Percentiles rank a stretch among this genome's conserved stretches.
Conservation (phyloP, 1,284 basidiomycete genomes). For the Leccinum pachyderme region DNA sequence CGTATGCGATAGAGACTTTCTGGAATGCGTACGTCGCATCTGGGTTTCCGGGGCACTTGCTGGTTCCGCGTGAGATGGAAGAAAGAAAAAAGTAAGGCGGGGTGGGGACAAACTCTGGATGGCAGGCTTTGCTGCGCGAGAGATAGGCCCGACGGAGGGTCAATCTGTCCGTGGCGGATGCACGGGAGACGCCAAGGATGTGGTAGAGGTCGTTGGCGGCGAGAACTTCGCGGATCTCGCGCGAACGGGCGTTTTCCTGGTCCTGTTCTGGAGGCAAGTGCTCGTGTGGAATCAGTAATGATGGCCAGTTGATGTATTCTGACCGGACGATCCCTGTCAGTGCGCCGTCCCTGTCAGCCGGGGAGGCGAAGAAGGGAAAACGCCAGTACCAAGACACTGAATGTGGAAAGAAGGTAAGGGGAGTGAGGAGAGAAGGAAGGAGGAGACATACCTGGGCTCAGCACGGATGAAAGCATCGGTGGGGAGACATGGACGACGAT, state of each 20-base stretch:
- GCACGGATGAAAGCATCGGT: slow-evolving; percentile 55
- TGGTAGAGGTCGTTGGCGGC: slow-evolving; percentile 66
- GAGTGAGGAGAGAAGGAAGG: not conserved
- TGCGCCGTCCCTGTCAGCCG: slow-evolving; percentile 48
- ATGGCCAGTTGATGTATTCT: slow-evolving; percentile 17
- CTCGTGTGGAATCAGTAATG: slow-evolving; percentile 5
- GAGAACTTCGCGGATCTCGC: slow-evolving; percentile 57
- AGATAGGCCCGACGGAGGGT: slow-evolving; percentile 75
- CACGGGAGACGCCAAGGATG: slow-evolving; percentile 63
- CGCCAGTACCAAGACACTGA: slow-evolving; percentile 59
- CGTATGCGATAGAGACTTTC: slow-evolving; percentile 80
- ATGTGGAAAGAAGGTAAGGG: slow-evolving; percentile 1
- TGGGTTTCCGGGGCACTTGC: slow-evolving; percentile 78
- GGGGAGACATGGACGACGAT: slow-evolving; percentile 14
- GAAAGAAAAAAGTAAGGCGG: not conserved
- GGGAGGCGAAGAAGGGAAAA: slow-evolving; percentile 59
- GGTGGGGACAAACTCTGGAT: slow-evolving; percentile 68
- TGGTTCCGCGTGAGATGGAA: slow-evolving; percentile 30
- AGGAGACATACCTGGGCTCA: slow-evolving; percentile 45
- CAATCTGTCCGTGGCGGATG: slow-evolving; percentile 56
- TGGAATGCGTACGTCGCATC: slow-evolving; percentile 82
- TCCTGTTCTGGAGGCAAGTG: not conserved
- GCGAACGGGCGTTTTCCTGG: slow-evolving; percentile 32
- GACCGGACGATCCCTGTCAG: slow-evolving; percentile 29
- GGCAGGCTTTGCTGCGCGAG: slow-evolving; percentile 70